Evolutionary conservation across 108 stramenopile species (phyloP), one percentile per base, ranked within the genome.

Genomic region (Bacterosira constricta): DNA sequence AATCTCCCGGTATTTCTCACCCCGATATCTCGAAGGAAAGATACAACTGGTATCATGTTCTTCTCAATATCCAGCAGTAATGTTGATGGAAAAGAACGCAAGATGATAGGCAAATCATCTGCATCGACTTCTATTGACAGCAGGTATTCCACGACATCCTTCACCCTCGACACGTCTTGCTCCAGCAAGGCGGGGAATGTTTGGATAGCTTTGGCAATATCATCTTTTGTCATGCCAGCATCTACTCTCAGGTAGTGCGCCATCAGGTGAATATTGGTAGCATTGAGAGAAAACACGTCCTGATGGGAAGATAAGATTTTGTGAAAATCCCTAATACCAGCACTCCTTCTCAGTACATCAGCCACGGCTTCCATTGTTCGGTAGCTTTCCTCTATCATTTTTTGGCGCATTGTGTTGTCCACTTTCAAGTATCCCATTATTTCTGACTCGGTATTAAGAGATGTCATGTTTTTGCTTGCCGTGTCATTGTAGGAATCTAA

Each of bases 291-390:
- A 21, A 92, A 66, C 3, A 84, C 85, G 17, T 68, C 50, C 3
- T 88, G 91, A 77, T 81, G 85, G 25, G 88, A 84, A 7, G 91
- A 73, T 36, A 92, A 62, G 10, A 90, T 84, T 66, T 81, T 84
- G 31, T 83, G 70, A 60, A 92, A 63, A 72, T 90, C 87, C 36
- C 67, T 61, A 21, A 87, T 77, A 0, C 91, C 91, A 25, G 85
- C 83, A 55, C 83, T 79, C 30, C 69, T 42, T 38, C 83, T 76
- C n/a, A 92, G 60, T 2, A 78, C 65, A 37, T 58, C 67, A 21
- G 87, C 91, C 50, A 68, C 60, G 2, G 51, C 61, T 41, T 76
- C 77, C 91, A 92, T 92, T 9, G 72, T 75, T 13, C 68, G 63
- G 63, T 90, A 92, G 13, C 75, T 60, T 17, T 67, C 53, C 38